phyloP scores from a whole-genome alignment of 306 rosid species.

The Bauhinia variegata region DNA sequence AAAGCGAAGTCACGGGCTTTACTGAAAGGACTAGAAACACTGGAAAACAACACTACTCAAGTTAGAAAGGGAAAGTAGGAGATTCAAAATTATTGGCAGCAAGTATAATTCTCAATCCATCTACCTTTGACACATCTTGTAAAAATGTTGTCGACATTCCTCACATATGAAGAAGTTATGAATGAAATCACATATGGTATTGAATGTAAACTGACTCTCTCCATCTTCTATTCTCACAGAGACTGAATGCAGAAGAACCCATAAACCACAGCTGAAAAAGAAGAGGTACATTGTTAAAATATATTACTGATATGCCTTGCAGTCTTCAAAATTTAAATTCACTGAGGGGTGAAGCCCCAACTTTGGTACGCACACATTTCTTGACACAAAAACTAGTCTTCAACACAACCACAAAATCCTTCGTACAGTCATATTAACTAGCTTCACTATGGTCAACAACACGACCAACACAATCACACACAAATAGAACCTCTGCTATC shows the following conservation, averaged over 20 bases:
- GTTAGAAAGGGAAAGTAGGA: conserved; percentile 38
- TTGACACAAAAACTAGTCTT: too few relatives aligned
- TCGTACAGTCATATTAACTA: too few relatives aligned
- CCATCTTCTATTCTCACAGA: conserved; percentile 85
- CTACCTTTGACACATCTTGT: conserved; percentile 82
- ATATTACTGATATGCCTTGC: too few relatives aligned
- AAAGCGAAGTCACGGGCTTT: conserved; percentile 75
- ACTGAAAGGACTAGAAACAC: conserved; percentile 76
- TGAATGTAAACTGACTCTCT: conserved; percentile 87
- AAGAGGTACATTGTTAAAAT: conserved; percentile 5
- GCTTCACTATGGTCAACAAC: too few relatives aligned
- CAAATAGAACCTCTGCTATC: too few relatives aligned
- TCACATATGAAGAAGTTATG: conserved; percentile 92
- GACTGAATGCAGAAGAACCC: conserved; percentile 96
- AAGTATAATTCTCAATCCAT: conserved; percentile 1
- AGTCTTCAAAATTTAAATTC: too few relatives aligned
- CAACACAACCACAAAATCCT: too few relatives aligned
- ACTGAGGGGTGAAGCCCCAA: too few relatives aligned
- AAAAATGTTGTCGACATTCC: conserved; percentile 94
- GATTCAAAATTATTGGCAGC: conserved; percentile 18
- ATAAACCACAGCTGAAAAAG: conserved; percentile 83
- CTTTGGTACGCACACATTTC: too few relatives aligned
- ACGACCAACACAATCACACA: too few relatives aligned
- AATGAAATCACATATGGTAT: conserved; percentile 77
- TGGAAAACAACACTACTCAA: conserved; percentile 38